phyloP scores from a whole-genome alignment of 257 asterid genomes.

The Solanum appendiculatum region DNA sequence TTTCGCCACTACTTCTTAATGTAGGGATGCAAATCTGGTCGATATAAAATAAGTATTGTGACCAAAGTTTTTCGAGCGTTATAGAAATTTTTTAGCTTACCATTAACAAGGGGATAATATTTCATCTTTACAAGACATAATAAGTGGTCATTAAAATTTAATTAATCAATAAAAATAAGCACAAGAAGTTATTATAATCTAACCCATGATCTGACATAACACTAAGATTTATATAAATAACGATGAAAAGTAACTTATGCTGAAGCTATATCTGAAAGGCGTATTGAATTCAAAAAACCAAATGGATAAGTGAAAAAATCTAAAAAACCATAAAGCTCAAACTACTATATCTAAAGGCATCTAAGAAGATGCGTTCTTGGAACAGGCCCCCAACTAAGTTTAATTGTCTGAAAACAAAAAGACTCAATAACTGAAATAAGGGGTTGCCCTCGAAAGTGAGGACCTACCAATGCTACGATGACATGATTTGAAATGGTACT shows the following conservation, averaged over 20 bases:
- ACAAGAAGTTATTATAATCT: background rate
- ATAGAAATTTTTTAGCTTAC: background rate
- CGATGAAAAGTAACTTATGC: background rate
- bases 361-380: background rate
- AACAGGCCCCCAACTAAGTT: background rate
- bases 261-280: background rate
- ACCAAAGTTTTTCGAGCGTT: background rate
- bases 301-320: background rate
- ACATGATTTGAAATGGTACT: too few relatives aligned
- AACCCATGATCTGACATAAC: background rate
- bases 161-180: too few relatives aligned
- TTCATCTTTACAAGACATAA: background rate
- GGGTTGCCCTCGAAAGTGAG: too few relatives aligned
- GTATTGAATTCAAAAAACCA: background rate
- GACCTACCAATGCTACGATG: too few relatives aligned
- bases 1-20: background rate
- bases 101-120: background rate
- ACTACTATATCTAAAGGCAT: background rate
- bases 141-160: too few relatives aligned
- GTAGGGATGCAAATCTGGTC: background rate
- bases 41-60: background rate
- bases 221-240: background rate
- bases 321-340: background rate
- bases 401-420: too few relatives aligned
- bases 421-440: background rate